A percentile compares a stretch with the other conserved stretches of the same genome.
phyloP scores from a whole-genome alignment of 768 basidiomycete species.

The Galerina sulciceps region DNA sequence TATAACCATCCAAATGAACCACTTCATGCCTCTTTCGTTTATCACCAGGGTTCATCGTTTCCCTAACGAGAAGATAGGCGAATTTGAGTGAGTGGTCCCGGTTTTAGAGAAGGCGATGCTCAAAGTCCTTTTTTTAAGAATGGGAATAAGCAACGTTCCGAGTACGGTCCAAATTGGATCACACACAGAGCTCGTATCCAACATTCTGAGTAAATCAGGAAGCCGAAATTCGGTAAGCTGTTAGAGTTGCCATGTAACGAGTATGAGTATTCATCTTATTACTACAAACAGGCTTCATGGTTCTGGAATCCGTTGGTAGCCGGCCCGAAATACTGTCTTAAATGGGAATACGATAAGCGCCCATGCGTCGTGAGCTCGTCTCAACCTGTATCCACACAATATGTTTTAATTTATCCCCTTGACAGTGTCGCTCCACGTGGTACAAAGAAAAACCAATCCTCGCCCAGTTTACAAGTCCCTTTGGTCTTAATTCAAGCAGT shows the following conservation, averaged over 20 bases:
- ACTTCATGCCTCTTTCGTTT: slow-evolving; percentile 38
- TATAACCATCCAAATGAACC: slow-evolving; percentile 36
- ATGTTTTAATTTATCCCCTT: background rate
- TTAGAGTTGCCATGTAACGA: background rate
- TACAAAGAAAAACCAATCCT: background rate
- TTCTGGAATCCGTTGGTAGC: slow-evolving; percentile 1
- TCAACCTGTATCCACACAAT: background rate
- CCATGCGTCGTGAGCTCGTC: background rate
- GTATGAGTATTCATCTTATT: background rate
- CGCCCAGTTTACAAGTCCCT: slow-evolving; percentile 4
- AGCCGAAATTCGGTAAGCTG: background rate
- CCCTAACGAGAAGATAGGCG: slow-evolving; percentile 29
- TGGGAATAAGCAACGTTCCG: background rate
- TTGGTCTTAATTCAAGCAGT: background rate
- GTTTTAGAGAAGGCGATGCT: background rate
- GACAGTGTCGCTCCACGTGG: background rate
- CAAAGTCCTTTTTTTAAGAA: background rate
- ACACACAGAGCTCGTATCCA: background rate
- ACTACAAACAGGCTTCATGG: background rate
- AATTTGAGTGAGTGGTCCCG: slow-evolving; percentile 35
- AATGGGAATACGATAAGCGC: slow-evolving; percentile 6
- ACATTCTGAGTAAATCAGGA: slow-evolving; percentile 6
- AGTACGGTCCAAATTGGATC: slow-evolving; percentile 5
- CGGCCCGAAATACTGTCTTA: background rate
- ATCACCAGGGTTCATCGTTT: slow-evolving; percentile 36